Evolutionary conservation across 257 asterid genomes (phyloP).

Genomic region (Thymus quinquecostatus): DNA sequence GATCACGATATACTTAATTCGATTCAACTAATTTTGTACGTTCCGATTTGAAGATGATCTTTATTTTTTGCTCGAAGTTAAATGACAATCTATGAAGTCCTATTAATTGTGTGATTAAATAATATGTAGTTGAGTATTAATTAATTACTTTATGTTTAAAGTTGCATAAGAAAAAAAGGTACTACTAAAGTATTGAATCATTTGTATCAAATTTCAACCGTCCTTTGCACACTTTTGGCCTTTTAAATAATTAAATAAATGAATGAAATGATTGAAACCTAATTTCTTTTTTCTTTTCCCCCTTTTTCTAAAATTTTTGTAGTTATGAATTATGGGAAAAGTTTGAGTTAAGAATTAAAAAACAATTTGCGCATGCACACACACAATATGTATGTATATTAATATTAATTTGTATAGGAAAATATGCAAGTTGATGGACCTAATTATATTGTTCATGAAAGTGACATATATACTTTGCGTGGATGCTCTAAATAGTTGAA

Average conservation of each 20-base stretch:
- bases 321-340: background rate
- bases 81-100: no score
- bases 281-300: background rate
- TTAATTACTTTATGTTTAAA: no score
- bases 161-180: no score
- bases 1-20: no score
- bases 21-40: no score
- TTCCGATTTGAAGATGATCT: no score
- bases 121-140: no score
- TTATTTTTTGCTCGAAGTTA: no score
- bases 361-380: background rate
- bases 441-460: slow-evolving; percentile 29
- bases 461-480: slow-evolving; percentile 16
- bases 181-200: background rate
- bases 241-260: background rate
- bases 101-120: no score
- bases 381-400: background rate
- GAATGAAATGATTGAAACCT: background rate
- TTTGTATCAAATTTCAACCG: background rate
- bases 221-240: background rate
- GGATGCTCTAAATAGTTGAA: slow-evolving; percentile 14
- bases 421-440: slow-evolving; percentile 28
- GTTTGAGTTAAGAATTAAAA: slow-evolving; percentile 19
- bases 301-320: background rate
- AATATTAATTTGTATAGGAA: no score